These are phyloP conservation scores for Candida glaebosa DNA, from an alignment of 805 yeast species.

Conservation along the genomic window DNA sequence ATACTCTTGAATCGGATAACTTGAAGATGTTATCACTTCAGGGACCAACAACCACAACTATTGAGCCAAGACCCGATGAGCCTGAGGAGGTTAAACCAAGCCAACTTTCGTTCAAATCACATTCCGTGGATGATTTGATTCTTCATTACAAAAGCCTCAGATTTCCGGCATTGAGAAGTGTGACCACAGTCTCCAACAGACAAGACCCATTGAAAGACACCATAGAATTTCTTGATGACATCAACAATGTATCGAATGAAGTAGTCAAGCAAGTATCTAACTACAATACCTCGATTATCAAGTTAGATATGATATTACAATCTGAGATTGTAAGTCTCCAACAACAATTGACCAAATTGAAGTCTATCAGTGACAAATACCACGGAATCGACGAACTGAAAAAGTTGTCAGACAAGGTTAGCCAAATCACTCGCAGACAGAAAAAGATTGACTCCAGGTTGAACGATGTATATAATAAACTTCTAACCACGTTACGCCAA, in stretches of 20 bases:
- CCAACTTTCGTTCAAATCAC: background rate
- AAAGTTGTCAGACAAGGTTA: slow-evolving; percentile 11
- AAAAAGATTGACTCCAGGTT: slow-evolving; percentile 17
- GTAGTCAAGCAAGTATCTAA: slow-evolving; percentile 14
- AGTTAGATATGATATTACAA: slow-evolving; percentile 16
- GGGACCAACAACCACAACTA: background rate
- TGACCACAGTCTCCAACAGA: background rate
- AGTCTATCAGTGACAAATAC: slow-evolving; percentile 3
- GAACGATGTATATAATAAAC: slow-evolving; percentile 16
- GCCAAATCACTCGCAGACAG: slow-evolving; percentile 18
- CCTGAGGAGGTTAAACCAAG: too few species aligned
- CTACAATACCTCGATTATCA: slow-evolving; percentile 15
- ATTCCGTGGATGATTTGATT: background rate
- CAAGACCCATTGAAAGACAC: background rate
- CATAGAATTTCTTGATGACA: slow-evolving; percentile 6
- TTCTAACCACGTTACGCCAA: slow-evolving; percentile 21
- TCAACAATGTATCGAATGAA: slow-evolving; percentile 19
- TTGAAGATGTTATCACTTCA: slow-evolving; percentile 11
- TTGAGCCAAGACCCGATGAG: too few species aligned
- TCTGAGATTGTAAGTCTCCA: slow-evolving; percentile 23
- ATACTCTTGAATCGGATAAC: slow-evolving; percentile 8
- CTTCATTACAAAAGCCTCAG: background rate
- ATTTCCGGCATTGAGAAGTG: background rate
- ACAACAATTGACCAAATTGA: slow-evolving; percentile 14
- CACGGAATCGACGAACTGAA: background rate